phyloP scores from a whole-genome alignment of 2,329 filamentous ascomycete genomes.

The Plectosphaerella cucumerina region DNA sequence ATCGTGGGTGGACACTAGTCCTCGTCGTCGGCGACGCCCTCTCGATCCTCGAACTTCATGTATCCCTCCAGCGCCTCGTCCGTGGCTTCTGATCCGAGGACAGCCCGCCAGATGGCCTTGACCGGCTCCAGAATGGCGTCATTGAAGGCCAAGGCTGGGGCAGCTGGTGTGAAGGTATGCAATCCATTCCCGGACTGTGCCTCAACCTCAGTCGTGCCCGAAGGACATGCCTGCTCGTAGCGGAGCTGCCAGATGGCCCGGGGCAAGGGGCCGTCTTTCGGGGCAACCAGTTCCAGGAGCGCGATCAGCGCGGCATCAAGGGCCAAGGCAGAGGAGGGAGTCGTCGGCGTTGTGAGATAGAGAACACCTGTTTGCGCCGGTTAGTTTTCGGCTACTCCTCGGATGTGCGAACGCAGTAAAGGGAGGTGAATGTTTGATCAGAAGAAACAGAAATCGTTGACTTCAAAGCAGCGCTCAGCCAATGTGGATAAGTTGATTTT shows the following conservation, averaged over 20 bases:
- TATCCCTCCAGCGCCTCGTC: constrained; percentile 48
- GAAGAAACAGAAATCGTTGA: constrained; percentile 64
- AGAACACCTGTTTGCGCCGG: constrained; percentile 18
- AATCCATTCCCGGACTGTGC: constrained; percentile 31
- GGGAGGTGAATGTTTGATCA: constrained; percentile 14
- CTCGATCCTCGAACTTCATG: constrained; percentile 74
- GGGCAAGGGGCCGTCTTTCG: neutral
- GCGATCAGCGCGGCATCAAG: constrained; percentile 36
- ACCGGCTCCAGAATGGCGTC: constrained; percentile 66
- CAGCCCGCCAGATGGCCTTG: constrained; percentile 62
- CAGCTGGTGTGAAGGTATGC: constrained; percentile 49
- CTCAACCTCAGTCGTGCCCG: neutral
- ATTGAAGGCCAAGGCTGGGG: constrained; percentile 68
- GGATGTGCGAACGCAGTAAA: neutral
- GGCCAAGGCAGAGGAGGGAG: constrained; percentile 25
- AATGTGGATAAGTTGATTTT: constrained; percentile 99
- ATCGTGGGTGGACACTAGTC: constrained; percentile 14
- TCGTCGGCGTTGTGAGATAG: constrained; percentile 35
- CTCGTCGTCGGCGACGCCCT: constrained; percentile 51
- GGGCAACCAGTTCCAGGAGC: constrained; percentile 28
- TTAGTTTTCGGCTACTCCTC: constrained; percentile 20
- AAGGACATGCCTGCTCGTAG: constrained; percentile 45
- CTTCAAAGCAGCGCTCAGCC: constrained; percentile 89
- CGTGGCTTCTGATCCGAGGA: constrained; percentile 48
- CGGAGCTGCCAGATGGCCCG: constrained; percentile 45